Base-by-base conservation (phyloP, 73 alveolate genomes). In the Urostyla sp. region DNA sequence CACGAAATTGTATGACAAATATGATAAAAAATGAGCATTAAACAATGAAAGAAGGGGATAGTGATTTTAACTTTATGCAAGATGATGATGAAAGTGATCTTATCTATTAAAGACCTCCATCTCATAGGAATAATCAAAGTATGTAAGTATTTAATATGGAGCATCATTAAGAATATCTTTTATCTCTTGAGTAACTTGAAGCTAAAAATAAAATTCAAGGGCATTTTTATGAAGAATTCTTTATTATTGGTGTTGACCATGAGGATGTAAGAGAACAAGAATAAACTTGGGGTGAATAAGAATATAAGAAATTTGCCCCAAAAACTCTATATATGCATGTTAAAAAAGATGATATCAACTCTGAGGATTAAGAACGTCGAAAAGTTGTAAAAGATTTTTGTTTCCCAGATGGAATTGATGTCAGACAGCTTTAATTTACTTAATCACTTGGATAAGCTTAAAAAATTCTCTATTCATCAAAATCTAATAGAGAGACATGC, bases 301-400 rank as follows among this genome's bases (percentile, higher is more conserved):
- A 45, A 48, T 69, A 15, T 49, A 4, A n/a, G n/a, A n/a, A n/a
- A n/a, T n/a, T 69, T 16, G 48, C 67, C 30, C 83, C 83, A 6
- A 46, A 69, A 69, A 69, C 83, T 7, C 55, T 69, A 6, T 63
- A n/a, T 23, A 69, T 69, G 67, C 53, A 69, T 69, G 69, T 54
- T n/a, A 48, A 46, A 37, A 34, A 4, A 34, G 20, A 49, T n/a
- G 54, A 48, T 4, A 16, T 10, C 52, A 40, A 40, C 10, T 11
- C n/a, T n/a, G 83, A 45, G 7, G 67, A 51, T 34, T 50, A 61
- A 27, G 85, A 48, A 2, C 11, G 85, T 5, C 30, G 85, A 37
- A 73, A 61, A 51, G 85, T 73, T 2, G 74, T 73, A 20, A 73
- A 73, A 36, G 74, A 73, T 51, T 73, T 73, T 38, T 73, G 85